Evolutionary conservation across 1,139 yeast species (phyloP).

Genomic region (Starmera stellimalicola): DNA sequence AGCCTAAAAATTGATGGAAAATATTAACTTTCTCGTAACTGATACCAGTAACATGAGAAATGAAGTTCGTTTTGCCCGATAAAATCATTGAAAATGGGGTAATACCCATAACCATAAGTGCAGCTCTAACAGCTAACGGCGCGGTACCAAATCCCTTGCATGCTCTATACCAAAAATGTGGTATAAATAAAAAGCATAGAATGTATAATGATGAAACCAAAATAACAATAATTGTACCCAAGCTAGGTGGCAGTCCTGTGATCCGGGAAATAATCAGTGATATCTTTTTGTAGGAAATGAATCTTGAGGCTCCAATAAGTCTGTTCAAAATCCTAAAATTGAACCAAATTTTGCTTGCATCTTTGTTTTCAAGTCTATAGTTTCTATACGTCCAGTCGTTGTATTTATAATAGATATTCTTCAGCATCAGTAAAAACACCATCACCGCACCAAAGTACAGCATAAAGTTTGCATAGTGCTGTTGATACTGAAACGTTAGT

Average conservation of each 20-base stretch:
- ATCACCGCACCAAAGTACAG: conserved; percentile 33
- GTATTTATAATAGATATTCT: conserved; percentile 29
- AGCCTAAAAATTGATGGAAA: conserved; percentile 33
- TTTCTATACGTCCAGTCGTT: conserved; percentile 27
- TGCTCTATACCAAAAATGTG: conserved; percentile 46
- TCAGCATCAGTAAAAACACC: conserved; percentile 31
- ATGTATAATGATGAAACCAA: conserved; percentile 34
- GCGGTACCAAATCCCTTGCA: conserved; percentile 56
- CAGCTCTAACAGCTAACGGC: conserved; percentile 51
- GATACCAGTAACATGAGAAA: conserved; percentile 43
- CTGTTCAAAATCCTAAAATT: conserved; percentile 6
- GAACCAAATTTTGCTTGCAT: conserved; percentile 6
- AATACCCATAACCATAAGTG: conserved; percentile 42
- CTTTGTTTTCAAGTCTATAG: conserved; percentile 6
- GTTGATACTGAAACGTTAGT: conserved; percentile 32
- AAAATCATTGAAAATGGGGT: conserved; percentile 42
- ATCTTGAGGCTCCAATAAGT: conserved; percentile 33
- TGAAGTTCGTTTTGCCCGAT: conserved; percentile 44
- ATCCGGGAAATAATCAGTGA: conserved; percentile 28
- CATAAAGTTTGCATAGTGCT: conserved; percentile 35
- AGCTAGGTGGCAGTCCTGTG: conserved; percentile 43
- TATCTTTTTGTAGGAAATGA: conserved; percentile 38
- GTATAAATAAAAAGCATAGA: conserved; percentile 35
- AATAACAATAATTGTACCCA: conserved; percentile 37
- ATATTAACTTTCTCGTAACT: conserved; percentile 47